phyloP scores from a whole-genome alignment of 1,284 basidiomycete species.

The Sparassis latifolia region DNA sequence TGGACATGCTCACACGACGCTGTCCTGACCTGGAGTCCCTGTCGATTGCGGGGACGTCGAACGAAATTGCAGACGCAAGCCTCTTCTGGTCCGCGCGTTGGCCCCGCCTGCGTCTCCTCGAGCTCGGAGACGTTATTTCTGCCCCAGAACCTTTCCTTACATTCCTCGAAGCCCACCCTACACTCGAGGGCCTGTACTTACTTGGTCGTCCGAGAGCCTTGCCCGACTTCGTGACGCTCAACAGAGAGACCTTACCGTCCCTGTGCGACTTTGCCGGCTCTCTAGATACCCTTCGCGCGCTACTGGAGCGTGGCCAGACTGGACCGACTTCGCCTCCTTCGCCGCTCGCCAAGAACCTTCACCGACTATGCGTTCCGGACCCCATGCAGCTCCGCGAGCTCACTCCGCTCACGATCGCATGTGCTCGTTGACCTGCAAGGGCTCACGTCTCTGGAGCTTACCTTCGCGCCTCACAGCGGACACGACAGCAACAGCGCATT shows the following conservation, averaged over 20 bases:
- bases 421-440: constrained; percentile 48
- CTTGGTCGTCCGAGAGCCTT: constrained; percentile 46
- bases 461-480: constrained; percentile 62
- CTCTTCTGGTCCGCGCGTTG: constrained; percentile 45
- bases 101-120: constrained; percentile 51
- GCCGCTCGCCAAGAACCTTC: constrained; percentile 29
- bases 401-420: constrained; percentile 48
- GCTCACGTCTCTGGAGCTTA: constrained; percentile 50
- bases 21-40: constrained; percentile 61
- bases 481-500: constrained; percentile 66
- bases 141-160: constrained; percentile 49
- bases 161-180: constrained; percentile 60
- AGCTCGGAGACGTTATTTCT: constrained; percentile 51
- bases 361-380: constrained; percentile 54
- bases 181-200: constrained; percentile 46
- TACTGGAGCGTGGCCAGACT: constrained; percentile 23
- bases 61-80: constrained; percentile 37
- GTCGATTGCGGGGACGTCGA: constrained; percentile 47
- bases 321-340: constrained; percentile 13
- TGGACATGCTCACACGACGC: constrained; percentile 59
- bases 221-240: constrained; percentile 45
- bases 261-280: constrained; percentile 56
- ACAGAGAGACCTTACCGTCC: constrained; percentile 37
- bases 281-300: constrained; percentile 53
- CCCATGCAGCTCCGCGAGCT: constrained; percentile 60